Conservation (phyloP, 2,329 filamentous ascomycete genomes). For the Penicillium sp. region DNA sequence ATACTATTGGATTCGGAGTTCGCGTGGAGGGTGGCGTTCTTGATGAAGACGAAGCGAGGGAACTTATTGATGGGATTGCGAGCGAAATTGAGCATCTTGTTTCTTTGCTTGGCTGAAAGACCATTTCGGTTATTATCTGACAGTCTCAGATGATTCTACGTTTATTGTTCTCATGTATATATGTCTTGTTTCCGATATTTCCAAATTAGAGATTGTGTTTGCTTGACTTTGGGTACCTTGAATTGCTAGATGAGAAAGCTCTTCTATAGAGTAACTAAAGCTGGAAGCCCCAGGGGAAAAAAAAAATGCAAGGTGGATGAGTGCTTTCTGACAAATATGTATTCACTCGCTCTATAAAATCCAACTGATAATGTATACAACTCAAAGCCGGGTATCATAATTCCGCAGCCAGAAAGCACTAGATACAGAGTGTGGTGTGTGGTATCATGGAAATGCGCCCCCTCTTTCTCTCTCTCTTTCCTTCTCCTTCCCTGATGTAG, state of each 20-base stretch:
- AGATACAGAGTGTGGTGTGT: neutral
- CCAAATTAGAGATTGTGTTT: neutral
- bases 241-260: neutral
- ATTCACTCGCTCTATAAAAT: neutral
- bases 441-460: neutral
- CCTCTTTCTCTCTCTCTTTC: neutral
- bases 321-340: neutral
- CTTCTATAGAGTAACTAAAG: neutral
- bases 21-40: slow-evolving; percentile 33
- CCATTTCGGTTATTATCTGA: neutral
- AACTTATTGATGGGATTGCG: slow-evolving; percentile 26
- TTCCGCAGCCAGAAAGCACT: neutral
- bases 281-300: neutral
- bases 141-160: neutral
- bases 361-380: neutral
- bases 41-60: slow-evolving; percentile 22
- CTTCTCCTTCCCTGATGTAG: neutral
- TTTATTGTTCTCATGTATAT: neutral
- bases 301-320: neutral
- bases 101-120: neutral
- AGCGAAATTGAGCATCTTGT: slow-evolving; percentile 27
- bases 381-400: neutral
- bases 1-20: slow-evolving; percentile 34
- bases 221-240: neutral
- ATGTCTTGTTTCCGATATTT: neutral